phyloP scores from a whole-genome alignment of 257 asterid species.

The Ilex asprella region DNA sequence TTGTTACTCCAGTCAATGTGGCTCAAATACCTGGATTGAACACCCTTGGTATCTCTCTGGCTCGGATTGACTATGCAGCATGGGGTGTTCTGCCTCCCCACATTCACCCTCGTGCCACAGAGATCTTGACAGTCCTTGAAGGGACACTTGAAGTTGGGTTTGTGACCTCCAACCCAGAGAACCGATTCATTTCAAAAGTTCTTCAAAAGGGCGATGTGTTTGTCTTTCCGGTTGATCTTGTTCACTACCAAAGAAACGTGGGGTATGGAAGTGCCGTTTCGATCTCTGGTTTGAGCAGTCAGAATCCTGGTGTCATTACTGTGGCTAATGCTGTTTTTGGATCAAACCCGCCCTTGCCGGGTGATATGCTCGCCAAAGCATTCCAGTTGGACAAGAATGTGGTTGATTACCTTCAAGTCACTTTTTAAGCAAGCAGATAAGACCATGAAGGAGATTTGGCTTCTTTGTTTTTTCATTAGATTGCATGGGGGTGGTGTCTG shows the following conservation, averaged over 20 bases:
- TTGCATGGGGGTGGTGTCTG: no score
- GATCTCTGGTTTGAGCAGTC: constrained; percentile 10
- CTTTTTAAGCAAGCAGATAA: no score
- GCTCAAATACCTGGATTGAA: neutral
- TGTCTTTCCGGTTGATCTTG: constrained; percentile 11
- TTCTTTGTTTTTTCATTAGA: no score
- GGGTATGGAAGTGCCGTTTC: constrained; percentile 12
- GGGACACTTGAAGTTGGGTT: neutral
- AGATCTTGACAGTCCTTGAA: neutral
- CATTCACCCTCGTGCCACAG: neutral
- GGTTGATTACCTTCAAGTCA: neutral
- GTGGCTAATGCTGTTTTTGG: constrained; percentile 12
- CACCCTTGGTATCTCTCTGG: neutral
- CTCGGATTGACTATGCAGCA: neutral
- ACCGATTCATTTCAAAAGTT: constrained; percentile 2
- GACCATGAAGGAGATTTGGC: no score
- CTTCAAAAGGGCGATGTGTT: constrained; percentile 14
- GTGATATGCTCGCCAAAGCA: constrained; percentile 14
- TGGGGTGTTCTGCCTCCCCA: neutral
- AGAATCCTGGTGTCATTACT: constrained; percentile 7
- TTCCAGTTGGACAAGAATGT: constrained; percentile 12
- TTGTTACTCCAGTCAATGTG: neutral
- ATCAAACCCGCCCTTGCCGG: constrained; percentile 1
- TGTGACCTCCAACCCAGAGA: neutral
- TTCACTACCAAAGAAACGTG: constrained; percentile 13